Percentiles rank a stretch among this genome's conserved stretches.
These are phyloP conservation scores for Apophysomyces trapeziformis DNA, from an alignment of 371 early-diverging fungal species.

Conservation along the genomic window DNA sequence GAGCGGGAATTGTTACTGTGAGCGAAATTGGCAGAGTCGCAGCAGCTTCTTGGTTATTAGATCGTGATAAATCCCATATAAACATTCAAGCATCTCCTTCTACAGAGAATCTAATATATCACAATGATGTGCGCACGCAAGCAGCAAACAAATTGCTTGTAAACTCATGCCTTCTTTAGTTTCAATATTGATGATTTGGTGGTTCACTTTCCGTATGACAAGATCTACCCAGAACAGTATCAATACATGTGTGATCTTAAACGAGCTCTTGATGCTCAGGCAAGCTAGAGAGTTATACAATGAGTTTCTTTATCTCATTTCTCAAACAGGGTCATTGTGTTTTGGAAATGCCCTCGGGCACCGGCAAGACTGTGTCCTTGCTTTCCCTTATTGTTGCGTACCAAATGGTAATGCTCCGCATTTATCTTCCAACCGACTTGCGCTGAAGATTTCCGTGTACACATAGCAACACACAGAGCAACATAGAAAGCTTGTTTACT, in stretches of 20 bases:
- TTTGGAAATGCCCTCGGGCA: slow-evolving; percentile 99
- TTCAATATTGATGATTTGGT: slow-evolving; percentile 94
- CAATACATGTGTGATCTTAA: slow-evolving; percentile 98
- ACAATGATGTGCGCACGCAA: neutral
- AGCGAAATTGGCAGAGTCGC: neutral
- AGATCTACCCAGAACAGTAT: slow-evolving; percentile 99
- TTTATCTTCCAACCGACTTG: neutral
- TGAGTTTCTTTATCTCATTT: neutral
- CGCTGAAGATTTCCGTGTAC: neutral
- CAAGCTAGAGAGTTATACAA: slow-evolving; percentile 23
- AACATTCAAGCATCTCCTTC: neutral
- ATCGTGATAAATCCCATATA: neutral
- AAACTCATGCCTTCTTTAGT: slow-evolving; percentile 39
- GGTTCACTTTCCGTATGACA: slow-evolving; percentile 98
- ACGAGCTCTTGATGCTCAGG: slow-evolving; percentile 89
- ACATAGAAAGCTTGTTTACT: slow-evolving; percentile 96
- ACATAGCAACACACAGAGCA: slow-evolving; percentile 78
- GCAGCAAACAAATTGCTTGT: neutral
- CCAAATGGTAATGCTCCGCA: slow-evolving; percentile 68
- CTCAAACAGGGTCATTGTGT: slow-evolving; percentile 86
- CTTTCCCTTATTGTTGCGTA: slow-evolving; percentile 98
- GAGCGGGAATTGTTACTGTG: no score
- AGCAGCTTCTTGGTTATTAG: neutral
- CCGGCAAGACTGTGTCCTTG: slow-evolving; percentile 99
- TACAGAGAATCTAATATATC: neutral